A percentile compares a stretch with the other conserved stretches of the same genome.
Evolutionary conservation across 345 rosid species (phyloP).

Genomic region (Melaleuca quinquenervia): DNA sequence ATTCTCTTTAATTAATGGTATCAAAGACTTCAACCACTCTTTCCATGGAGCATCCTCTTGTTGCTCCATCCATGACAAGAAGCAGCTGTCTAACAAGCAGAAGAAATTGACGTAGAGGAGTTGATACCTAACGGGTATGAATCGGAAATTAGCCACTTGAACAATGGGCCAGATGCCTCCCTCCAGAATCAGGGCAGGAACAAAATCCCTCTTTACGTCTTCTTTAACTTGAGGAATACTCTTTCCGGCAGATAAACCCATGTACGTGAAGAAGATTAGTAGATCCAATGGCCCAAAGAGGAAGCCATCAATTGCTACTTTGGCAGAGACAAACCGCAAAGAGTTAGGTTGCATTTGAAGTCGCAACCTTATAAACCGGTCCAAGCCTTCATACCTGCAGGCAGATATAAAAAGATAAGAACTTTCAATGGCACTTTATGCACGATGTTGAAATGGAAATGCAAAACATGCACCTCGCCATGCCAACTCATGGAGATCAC

Average conservation of each 20-base stretch:
- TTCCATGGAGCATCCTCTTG: constrained; percentile 96
- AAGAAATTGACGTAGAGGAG: constrained; percentile 80
- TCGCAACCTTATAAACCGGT: constrained; percentile 53
- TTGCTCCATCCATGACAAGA: constrained; percentile 85
- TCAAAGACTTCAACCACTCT: constrained; percentile 36
- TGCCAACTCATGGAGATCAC: not conserved
- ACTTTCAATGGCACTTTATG: accelerated
- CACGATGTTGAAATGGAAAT: not conserved
- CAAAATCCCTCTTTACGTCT: constrained; percentile 83
- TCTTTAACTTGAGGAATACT: constrained; percentile 58
- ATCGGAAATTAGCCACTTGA: constrained; percentile 82
- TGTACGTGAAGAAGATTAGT: constrained; percentile 74
- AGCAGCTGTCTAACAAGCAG: constrained; percentile 85
- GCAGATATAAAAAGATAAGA: not conserved
- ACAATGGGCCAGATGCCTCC: constrained; percentile 84
- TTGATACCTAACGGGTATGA: constrained; percentile 81
- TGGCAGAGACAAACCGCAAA: constrained; percentile 54
- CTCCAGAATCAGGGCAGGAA: constrained; percentile 77
- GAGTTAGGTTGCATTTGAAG: constrained; percentile 64
- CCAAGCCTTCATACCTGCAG: constrained; percentile 77
- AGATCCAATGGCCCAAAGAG: constrained; percentile 85
- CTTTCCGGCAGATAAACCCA: constrained; percentile 81
- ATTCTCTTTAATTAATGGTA: constrained; percentile 4
- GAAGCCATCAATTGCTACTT: constrained; percentile 84
- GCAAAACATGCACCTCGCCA: not conserved